Conservation (phyloP, 345 rosid species). For the Arabidopsis suecica region DNA sequence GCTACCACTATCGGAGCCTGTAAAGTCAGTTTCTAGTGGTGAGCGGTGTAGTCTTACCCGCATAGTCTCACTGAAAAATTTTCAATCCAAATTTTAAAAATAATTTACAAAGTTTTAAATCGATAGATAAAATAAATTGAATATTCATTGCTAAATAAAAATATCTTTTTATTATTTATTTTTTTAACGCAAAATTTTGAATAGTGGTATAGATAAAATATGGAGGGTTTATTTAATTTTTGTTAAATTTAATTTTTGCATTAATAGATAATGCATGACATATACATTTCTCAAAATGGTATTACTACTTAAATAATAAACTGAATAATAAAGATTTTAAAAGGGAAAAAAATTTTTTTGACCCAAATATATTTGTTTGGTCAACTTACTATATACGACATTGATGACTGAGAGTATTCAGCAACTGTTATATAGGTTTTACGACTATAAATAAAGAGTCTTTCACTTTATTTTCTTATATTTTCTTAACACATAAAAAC, state of each 20-base stretch:
- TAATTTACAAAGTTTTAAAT: no score
- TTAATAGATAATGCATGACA: neutral
- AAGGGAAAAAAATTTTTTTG: neutral
- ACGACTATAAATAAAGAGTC: constrained; percentile 17
- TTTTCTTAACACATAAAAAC: neutral
- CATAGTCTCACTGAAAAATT: no score
- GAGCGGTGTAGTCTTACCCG: no score
- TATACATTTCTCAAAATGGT: neutral
- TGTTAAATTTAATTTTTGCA: neutral
- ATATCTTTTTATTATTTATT: no score
- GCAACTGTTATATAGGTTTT: neutral
- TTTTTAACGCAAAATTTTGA: no score
- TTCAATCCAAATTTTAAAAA: neutral
- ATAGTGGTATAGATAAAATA: no score
- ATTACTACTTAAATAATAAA: no score
- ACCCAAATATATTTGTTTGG: neutral
- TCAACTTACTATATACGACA: neutral
- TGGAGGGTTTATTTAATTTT: neutral
- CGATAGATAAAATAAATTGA: neutral
- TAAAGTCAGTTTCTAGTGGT: no score
- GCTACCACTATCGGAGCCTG: no score
- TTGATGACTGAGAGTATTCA: neutral
- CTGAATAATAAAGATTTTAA: no score
- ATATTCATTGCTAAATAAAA: no score
- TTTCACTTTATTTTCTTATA: constrained; percentile 5